These are phyloP conservation scores for Xylaria sp. DNA, from an alignment of 2,329 filamentous ascomycete genomes.

Conservation along the genomic window DNA sequence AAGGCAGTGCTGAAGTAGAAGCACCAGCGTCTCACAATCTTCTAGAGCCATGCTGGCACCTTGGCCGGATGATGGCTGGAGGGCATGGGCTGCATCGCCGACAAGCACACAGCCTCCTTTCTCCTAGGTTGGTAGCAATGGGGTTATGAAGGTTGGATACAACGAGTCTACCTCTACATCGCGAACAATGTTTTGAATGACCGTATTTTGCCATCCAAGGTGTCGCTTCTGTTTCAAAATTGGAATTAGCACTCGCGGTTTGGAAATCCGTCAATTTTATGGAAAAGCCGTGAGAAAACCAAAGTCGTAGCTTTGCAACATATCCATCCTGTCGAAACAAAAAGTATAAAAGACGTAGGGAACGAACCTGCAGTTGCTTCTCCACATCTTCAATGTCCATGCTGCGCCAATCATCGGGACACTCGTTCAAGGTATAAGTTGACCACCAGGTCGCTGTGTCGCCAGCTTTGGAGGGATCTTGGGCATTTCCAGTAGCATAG, in stretches of 20 bases:
- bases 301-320: not conserved
- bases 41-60: conserved; percentile 28
- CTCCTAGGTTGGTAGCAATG: conserved; percentile 25
- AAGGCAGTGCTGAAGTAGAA: conserved; percentile 20
- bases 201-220: conserved; percentile 19
- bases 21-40: conserved; percentile 20
- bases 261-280: not conserved
- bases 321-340: not conserved
- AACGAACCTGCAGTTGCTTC: conserved; percentile 21
- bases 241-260: not conserved
- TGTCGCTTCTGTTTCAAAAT: conserved; percentile 14
- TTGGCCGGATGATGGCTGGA: conserved; percentile 27
- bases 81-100: conserved; percentile 26
- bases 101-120: conserved; percentile 28
- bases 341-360: too few species aligned
- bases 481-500: conserved; percentile 18
- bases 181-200: conserved; percentile 18
- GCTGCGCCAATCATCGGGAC: conserved; percentile 26
- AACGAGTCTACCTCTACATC: conserved; percentile 24
- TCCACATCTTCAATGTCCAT: conserved; percentile 24
- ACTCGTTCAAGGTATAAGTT: conserved; percentile 21
- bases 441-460: conserved; percentile 23
- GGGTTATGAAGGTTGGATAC: conserved; percentile 24
- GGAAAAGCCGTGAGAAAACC: not conserved
- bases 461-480: conserved; percentile 19